Evolutionary conservation across 108 stramenopile species (phyloP).

Genomic region (Fragilaria radians): DNA sequence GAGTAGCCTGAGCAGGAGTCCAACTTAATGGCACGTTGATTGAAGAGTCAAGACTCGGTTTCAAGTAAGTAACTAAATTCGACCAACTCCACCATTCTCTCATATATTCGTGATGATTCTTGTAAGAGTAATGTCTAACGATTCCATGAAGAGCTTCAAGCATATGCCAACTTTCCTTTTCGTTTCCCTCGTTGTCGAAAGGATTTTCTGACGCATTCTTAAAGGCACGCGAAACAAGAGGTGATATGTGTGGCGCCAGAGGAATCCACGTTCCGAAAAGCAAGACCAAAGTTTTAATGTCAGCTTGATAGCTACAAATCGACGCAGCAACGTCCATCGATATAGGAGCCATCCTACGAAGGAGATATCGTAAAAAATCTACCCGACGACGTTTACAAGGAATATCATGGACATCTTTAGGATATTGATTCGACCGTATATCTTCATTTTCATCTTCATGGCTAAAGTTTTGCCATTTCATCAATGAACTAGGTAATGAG

Average conservation of each 20-base stretch:
- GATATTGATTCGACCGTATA: background rate
- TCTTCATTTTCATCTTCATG: background rate
- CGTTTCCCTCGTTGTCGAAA: background rate
- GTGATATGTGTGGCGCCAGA: constrained; percentile 70
- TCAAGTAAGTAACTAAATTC: constrained; percentile 33
- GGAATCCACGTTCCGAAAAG: constrained; percentile 73
- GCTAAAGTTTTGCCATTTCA: background rate
- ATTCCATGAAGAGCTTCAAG: background rate
- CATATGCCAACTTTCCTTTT: background rate
- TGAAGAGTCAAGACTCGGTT: background rate
- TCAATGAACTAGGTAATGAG: background rate
- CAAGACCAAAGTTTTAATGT: constrained; percentile 17
- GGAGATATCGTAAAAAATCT: constrained; percentile 62
- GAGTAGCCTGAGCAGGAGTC: constrained; percentile 17
- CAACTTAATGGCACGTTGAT: background rate
- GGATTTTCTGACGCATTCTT: background rate
- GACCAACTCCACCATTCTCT: constrained; percentile 69
- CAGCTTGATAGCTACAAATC: constrained; percentile 28
- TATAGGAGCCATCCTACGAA: constrained; percentile 61
- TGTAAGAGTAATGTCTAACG: background rate
- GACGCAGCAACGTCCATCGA: constrained; percentile 65
- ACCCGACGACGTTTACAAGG: constrained; percentile 4
- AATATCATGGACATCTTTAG: background rate
- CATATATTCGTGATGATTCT: constrained; percentile 22
- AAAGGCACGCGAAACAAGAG: constrained; percentile 60